Conservation (phyloP, 805 yeast genomes). For the Starmerella ratchasimensis region DNA sequence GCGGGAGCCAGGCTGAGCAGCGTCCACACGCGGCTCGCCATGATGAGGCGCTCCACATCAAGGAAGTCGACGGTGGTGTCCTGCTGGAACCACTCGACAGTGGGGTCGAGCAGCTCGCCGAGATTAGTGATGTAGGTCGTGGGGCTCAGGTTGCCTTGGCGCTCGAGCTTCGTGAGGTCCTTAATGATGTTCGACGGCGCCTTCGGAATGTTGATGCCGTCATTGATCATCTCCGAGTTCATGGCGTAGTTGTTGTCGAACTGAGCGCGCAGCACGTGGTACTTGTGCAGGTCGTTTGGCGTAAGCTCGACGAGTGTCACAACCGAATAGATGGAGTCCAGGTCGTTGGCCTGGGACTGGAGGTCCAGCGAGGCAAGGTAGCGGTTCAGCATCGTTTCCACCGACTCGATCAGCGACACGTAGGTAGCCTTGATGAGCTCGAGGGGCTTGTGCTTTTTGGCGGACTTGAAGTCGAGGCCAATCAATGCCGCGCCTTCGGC, state of each 20-base stretch:
- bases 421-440: constrained; percentile 28
- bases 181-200: constrained; percentile 20
- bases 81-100: constrained; percentile 21
- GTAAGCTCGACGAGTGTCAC: constrained; percentile 28
- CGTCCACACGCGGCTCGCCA: constrained; percentile 28
- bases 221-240: constrained; percentile 28
- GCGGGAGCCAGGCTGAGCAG: constrained; percentile 24
- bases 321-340: constrained; percentile 24
- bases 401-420: constrained; percentile 24
- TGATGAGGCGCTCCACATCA: constrained; percentile 19
- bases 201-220: constrained; percentile 26
- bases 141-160: constrained; percentile 3
- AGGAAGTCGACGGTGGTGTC: constrained; percentile 12
- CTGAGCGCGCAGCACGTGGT: constrained; percentile 23
- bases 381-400: constrained; percentile 26
- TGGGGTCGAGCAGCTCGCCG: constrained; percentile 17
- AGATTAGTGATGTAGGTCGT: constrained; percentile 17
- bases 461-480: constrained; percentile 26
- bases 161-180: constrained; percentile 11
- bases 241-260: constrained; percentile 28
- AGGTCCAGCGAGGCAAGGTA: constrained; percentile 25
- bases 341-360: constrained; percentile 9
- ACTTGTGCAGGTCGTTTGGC: constrained; percentile 17
- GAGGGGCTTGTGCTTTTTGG: constrained; percentile 20
- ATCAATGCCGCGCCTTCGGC: constrained; percentile 32